Evolutionary conservation across 2,329 filamentous ascomycete species (phyloP).

Genomic region (Davidsoniella virescens): DNA sequence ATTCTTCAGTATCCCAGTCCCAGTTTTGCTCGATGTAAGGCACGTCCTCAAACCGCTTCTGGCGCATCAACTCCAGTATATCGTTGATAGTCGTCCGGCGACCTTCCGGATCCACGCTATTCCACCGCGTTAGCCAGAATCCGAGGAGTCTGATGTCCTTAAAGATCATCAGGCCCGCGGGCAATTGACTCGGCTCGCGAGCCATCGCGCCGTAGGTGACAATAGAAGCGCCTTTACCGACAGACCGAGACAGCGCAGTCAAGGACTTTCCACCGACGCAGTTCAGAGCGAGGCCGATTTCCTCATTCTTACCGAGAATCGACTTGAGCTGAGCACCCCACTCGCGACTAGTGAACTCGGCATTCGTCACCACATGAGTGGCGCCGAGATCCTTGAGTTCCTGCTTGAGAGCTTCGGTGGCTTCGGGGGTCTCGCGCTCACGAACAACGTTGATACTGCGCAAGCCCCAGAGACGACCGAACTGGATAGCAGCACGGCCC

Average conservation of each 20-base stretch:
- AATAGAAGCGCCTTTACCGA: conserved; percentile 53
- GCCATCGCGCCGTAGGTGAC: conserved; percentile 96
- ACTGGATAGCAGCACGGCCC: conserved; percentile 77
- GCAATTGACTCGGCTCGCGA: conserved; percentile 65
- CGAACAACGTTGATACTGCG: conserved; percentile 83
- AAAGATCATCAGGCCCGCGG: conserved; percentile 80
- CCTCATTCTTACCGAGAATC: conserved; percentile 55
- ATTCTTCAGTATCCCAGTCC: conserved; percentile 63
- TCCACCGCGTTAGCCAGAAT: conserved; percentile 92
- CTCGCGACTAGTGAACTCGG: conserved; percentile 37
- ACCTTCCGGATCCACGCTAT: conserved; percentile 52
- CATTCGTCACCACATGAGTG: conserved; percentile 39
- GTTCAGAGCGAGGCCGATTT: conserved; percentile 67
- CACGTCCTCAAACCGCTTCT: conserved; percentile 65
- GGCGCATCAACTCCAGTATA: conserved; percentile 57
- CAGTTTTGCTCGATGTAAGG: conserved; percentile 72
- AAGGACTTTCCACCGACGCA: conserved; percentile 86
- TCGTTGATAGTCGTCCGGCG: conserved; percentile 74
- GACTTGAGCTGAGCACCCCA: conserved; percentile 42
- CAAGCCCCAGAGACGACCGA: conserved; percentile 72
- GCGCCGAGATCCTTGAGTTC: conserved; percentile 40
- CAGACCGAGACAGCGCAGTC: conserved; percentile 57
- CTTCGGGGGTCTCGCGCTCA: conserved; percentile 46
- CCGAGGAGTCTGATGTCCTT: conserved; percentile 78
- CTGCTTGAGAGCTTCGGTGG: conserved; percentile 41